Evolutionary conservation across 108 stramenopile genomes (phyloP).

Genomic region (Schizochytrium sp.): DNA sequence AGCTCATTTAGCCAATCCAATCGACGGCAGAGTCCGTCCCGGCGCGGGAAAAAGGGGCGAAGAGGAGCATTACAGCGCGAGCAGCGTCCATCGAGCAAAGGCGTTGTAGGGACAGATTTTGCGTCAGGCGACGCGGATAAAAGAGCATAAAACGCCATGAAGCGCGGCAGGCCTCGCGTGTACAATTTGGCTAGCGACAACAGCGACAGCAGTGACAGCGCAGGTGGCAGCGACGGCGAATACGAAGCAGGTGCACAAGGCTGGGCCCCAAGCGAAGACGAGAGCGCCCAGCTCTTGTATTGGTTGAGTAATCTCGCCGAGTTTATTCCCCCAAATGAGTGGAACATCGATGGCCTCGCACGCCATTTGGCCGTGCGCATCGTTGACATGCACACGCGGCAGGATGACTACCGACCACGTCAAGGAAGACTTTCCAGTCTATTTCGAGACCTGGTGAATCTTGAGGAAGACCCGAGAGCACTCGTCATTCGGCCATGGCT

Average conservation of each 20-base stretch:
- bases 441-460: neutral
- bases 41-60: too few relatives aligned
- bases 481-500: neutral
- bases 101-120: too few relatives aligned
- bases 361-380: neutral
- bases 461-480: neutral
- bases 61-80: too few relatives aligned
- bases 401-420: neutral
- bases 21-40: too few relatives aligned
- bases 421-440: neutral
- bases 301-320: neutral
- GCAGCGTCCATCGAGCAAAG: too few relatives aligned
- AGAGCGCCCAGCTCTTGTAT: neutral
- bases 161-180: too few relatives aligned
- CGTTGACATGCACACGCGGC: neutral
- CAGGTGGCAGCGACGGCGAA: too few relatives aligned
- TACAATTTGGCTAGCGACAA: too few relatives aligned
- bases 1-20: too few relatives aligned
- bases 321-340: neutral
- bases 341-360: neutral
- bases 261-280: neutral
- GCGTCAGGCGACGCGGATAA: too few relatives aligned
- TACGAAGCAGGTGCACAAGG: neutral
- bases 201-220: too few relatives aligned
- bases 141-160: too few relatives aligned